Base-by-base conservation (phyloP, 1,284 basidiomycete genomes). In the Fomitiporia mediterranea region DNA sequence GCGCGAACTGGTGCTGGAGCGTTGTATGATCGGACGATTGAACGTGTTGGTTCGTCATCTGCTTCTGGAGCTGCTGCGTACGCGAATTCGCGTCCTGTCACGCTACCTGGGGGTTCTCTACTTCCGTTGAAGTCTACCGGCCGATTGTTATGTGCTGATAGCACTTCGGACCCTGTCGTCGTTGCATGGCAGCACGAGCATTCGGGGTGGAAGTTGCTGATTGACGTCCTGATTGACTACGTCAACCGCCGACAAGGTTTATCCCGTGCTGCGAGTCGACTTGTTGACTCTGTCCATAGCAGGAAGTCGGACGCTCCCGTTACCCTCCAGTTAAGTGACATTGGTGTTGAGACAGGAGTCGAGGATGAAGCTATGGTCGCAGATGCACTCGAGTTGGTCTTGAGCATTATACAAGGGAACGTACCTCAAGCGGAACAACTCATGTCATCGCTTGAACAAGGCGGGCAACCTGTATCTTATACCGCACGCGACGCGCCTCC, bases 181-280 rank as follows among this genome's bases (percentile, higher is more conserved):
- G 80, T 94, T 1, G 77, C 79, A n/a, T 95, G 92, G 92, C 77
- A 87, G 59, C 84, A 88, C 59, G 72, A 82, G 38, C 82, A 90
- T 65, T 91, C 85, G 8, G 91, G 88, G 0, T 94, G 92, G 91
- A 86, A 83, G 64, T 67, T 94, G 13, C 71, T 94, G 17, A 69
- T 90, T 8, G 93, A 94, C 63, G 71, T 93, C 19, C 72, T 95
- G 51, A 81, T 82, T 4, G 82, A 86, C 65, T 92, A 87, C 64
- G 80, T 86, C 50, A 82, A 81, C 59, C 77, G 78, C 38, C 72
- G 75, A 51, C 52, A 44, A 53, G 42, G 39, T 23, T 17, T 30
- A 17, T 25, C 35, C 13, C 47, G 56, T 37, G 44, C 37, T 17
- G 15, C 55, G 53, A 40, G 39, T 28, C 32, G 63, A 64, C 28